Percentiles rank a stretch among this genome's conserved stretches.
These are phyloP conservation scores for Jasminum sambac DNA, from an alignment of 257 asterid genomes.

Conservation along the genomic window DNA sequence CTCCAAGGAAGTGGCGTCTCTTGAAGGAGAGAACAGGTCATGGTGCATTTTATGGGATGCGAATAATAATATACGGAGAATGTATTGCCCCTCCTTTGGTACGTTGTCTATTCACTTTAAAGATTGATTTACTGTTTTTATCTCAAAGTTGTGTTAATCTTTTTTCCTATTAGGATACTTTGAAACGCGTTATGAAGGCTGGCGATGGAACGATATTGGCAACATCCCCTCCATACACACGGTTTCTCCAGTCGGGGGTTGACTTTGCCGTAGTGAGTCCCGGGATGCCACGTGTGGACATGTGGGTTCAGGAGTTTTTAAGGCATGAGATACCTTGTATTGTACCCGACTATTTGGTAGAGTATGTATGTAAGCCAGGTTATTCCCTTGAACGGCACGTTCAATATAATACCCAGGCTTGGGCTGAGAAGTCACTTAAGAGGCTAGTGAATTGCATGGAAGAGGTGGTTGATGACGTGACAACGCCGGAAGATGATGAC, in stretches of 20 bases:
- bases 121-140: neutral
- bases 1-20: conserved; percentile 95
- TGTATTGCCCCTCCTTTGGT: conserved; percentile 94
- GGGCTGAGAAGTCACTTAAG: conserved; percentile 73
- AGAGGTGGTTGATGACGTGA: conserved; percentile 40
- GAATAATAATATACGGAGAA: conserved; percentile 74
- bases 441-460: conserved; percentile 40
- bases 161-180: conserved; percentile 62
- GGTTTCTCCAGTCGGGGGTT: conserved; percentile 58
- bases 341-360: conserved; percentile 81
- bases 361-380: conserved; percentile 89
- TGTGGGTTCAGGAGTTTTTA: conserved; percentile 87
- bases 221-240: conserved; percentile 89
- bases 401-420: conserved; percentile 69
- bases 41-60: conserved; percentile 90
- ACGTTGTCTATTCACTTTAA: conserved; percentile 17
- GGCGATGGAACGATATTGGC: conserved; percentile 91
- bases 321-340: conserved; percentile 76
- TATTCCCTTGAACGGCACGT: conserved; percentile 75
- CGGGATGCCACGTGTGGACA: conserved; percentile 70
- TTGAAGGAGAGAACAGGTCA: conserved; percentile 80
- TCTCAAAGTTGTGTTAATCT: neutral
- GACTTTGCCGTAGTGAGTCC: conserved; percentile 82
- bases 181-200: conserved; percentile 83
- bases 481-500: conserved; percentile 37